Conservation (phyloP, 352 stramenopile species). For the Nothophytophthora sp. region DNA sequence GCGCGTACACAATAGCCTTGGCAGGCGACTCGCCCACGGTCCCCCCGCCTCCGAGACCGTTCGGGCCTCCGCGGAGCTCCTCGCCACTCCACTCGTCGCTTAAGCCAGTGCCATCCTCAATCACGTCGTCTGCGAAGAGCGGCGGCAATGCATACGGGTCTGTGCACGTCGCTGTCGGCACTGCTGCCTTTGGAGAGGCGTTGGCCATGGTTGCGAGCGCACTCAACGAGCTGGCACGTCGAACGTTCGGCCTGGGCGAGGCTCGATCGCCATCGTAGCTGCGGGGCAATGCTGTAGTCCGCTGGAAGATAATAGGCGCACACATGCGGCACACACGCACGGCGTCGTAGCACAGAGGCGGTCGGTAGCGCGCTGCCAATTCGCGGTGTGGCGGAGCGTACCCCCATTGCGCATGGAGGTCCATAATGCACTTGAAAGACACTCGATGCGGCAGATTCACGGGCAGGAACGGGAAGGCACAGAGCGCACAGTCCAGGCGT, state of each 20-base stretch:
- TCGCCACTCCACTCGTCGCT: slow-evolving; percentile 20
- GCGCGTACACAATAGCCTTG: slow-evolving; percentile 67
- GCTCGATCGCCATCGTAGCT: slow-evolving; percentile 20
- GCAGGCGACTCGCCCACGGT: slow-evolving; percentile 40
- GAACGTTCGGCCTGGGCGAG: slow-evolving; percentile 7
- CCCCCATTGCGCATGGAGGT: slow-evolving; percentile 61
- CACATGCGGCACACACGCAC: slow-evolving; percentile 78
- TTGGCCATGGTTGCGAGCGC: slow-evolving; percentile 7
- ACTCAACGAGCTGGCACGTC: slow-evolving; percentile 13
- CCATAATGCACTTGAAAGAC: slow-evolving; percentile 81
- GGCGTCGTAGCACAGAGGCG: slow-evolving; percentile 71
- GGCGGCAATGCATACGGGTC: slow-evolving; percentile 70
- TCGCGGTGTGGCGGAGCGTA: slow-evolving; percentile 51
- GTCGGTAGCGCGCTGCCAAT: slow-evolving; percentile 49
- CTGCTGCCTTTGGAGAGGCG: slow-evolving; percentile 11
- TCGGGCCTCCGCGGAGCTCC: slow-evolving; percentile 11
- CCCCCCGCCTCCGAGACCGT: slow-evolving; percentile 10
- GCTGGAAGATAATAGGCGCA: slow-evolving; percentile 63
- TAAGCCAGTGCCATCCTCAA: slow-evolving; percentile 49
- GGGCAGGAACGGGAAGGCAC: slow-evolving; percentile 49
- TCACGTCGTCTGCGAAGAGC: slow-evolving; percentile 61
- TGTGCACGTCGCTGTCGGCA: slow-evolving; percentile 15
- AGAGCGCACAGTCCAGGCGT: slow-evolving; percentile 65
- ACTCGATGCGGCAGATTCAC: slow-evolving; percentile 70
- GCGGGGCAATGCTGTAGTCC: slow-evolving; percentile 31